Base-by-base conservation (phyloP, 495 filamentous ascomycete species). In the Choiromyces venosus region DNA sequence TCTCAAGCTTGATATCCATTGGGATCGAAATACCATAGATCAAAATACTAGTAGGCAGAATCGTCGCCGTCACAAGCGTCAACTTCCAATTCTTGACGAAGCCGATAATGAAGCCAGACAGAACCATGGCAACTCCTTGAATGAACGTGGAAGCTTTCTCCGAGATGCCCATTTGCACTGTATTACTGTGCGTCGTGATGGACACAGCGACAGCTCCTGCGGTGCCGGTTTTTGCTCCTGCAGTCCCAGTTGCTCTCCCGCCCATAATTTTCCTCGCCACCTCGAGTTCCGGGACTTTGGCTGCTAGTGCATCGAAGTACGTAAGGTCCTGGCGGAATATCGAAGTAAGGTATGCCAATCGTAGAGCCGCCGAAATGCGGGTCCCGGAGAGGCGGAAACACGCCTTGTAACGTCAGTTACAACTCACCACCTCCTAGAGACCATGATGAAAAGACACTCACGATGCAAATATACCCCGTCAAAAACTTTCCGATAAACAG, bases 131-230 rank as follows among this genome's bases (percentile, higher is more conserved):
- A n/a, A 84, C 67, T 36, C 83, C 87, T 78, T 89, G 87, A 33
- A 89, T 80, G 14, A 88, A 82, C 18, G 82, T 81, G 1, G 83
- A 85, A 7, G 90, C 82, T 72, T 88, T 88, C 73, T 90, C 88
- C 0, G 89, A 91, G 52, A 92, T 88, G 40, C 90, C 89, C 39
- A 87, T 82, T 73, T 92, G 89, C 40, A 92, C 82, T 0, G 86
- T 84, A 73, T 91, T 91, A 38, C 88, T 87, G 1, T 87, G 86
- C 4, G 86, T 85, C 8, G 89, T 90, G 76, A 91, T 89, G 44
- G 88, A 87, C 35, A 87, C 87, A 18, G 86, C 86, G 21, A 79
- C 78, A 4, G 77, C 69, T 1, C 78, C 78, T 2, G 76, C 71
- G 10, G 77, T 79, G 2, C 77, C 77, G 7, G 77, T 68, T 19